Evolutionary conservation across 1,139 yeast species (phyloP).

Genomic region (Pichiaceae sp.): DNA sequence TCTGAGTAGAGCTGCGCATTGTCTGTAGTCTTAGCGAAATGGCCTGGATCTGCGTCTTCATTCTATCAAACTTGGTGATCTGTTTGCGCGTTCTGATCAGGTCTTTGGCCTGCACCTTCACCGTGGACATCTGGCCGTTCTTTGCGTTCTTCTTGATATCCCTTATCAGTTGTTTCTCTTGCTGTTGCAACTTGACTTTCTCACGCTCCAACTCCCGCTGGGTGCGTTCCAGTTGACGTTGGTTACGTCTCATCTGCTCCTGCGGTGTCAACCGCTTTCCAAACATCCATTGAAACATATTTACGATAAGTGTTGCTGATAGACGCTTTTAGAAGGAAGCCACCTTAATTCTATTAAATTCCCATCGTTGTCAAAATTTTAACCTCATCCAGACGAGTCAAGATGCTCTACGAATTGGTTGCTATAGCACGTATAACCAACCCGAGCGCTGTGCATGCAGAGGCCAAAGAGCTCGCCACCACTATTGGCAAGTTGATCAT

Average conservation of each 20-base stretch:
- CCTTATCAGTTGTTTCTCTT: slow-evolving; percentile 76
- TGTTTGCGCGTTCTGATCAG: slow-evolving; percentile 72
- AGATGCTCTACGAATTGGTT: slow-evolving; percentile 82
- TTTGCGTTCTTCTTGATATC: slow-evolving; percentile 92
- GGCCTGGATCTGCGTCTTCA: slow-evolving; percentile 95
- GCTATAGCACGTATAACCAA: slow-evolving; percentile 79
- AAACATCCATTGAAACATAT: slow-evolving; percentile 84
- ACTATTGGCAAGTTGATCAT: slow-evolving; percentile 79
- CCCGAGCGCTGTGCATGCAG: slow-evolving; percentile 45
- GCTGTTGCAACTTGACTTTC: slow-evolving; percentile 73
- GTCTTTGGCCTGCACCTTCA: slow-evolving; percentile 93
- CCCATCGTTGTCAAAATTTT: neutral
- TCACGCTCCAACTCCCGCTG: slow-evolving; percentile 90
- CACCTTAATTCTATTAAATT: no score
- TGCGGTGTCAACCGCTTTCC: slow-evolving; percentile 93
- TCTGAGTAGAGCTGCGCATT: slow-evolving; percentile 88
- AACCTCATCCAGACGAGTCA: neutral
- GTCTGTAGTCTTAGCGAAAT: slow-evolving; percentile 83
- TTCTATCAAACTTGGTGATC: slow-evolving; percentile 79
- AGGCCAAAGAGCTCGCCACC: slow-evolving; percentile 44
- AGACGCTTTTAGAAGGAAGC: no score
- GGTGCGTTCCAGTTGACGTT: slow-evolving; percentile 87
- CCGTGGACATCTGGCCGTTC: slow-evolving; percentile 79
- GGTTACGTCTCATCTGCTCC: slow-evolving; percentile 88
- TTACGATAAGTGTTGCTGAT: no score